Conservation (phyloP, 768 basidiomycete species). For the Termitomyces heimii region DNA sequence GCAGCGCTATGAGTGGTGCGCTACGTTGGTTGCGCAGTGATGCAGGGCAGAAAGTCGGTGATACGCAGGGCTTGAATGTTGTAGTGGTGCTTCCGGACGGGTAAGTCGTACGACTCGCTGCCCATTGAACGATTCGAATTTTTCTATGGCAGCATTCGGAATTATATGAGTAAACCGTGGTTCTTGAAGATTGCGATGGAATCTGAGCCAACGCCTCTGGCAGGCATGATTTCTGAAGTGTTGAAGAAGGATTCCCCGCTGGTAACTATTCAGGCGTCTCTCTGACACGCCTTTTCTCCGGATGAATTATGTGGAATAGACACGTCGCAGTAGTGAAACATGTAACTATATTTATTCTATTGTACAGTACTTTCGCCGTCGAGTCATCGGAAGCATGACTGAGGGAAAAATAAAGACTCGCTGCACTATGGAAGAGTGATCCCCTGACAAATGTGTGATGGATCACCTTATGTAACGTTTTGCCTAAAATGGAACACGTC, state of each 20-base stretch:
- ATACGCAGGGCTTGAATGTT: conserved; percentile 75
- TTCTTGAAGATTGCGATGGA: conserved; percentile 67
- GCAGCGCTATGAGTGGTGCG: conserved; percentile 76
- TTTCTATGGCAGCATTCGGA: conserved; percentile 57
- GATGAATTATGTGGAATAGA: too few relatives aligned
- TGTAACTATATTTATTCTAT: too few relatives aligned
- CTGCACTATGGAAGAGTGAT: too few relatives aligned
- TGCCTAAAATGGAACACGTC: too few relatives aligned
- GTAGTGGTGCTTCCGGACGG: conserved; percentile 89
- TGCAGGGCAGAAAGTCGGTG: conserved; percentile 56
- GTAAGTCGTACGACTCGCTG: conserved; percentile 35
- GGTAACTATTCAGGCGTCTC: not conserved
- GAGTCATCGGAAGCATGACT: too few relatives aligned
- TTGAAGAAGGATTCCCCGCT: conserved; percentile 1
- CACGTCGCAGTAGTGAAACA: too few relatives aligned
- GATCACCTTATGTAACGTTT: too few relatives aligned
- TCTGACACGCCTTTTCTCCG: not conserved
- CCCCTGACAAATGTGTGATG: too few relatives aligned
- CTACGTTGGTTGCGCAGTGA: conserved; percentile 71
- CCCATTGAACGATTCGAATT: not conserved
- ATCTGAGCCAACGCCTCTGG: conserved; percentile 47
- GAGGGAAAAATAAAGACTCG: too few relatives aligned
- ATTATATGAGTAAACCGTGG: conserved; percentile 95
- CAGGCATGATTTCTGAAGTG: conserved; percentile 38
- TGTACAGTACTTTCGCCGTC: too few relatives aligned